Conservation (phyloP, 768 basidiomycete genomes). For the Leucocoprinus leucothites region DNA sequence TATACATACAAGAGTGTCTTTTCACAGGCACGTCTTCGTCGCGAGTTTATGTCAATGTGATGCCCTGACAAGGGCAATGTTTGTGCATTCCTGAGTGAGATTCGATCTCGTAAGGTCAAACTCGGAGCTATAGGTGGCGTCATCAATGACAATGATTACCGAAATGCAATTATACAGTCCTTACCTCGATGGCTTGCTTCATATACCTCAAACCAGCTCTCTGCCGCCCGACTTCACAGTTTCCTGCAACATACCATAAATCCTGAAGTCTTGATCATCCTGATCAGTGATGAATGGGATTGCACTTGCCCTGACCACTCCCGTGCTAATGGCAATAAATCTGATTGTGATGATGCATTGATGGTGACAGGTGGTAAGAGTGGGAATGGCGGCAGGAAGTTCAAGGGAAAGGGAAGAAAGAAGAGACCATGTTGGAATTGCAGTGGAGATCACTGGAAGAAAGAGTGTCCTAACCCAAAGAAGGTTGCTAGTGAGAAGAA, state of each 20-base stretch:
- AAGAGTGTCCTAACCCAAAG: slow-evolving; percentile 1
- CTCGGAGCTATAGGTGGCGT: slow-evolving; percentile 21
- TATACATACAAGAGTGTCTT: slow-evolving; percentile 27
- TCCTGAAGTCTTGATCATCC: slow-evolving; percentile 18
- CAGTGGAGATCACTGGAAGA: not conserved
- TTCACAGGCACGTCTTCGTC: too few species aligned
- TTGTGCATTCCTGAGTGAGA: slow-evolving; percentile 22
- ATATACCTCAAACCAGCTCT: slow-evolving; percentile 21
- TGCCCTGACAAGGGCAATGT: slow-evolving; percentile 26
- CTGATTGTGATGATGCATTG: not conserved
- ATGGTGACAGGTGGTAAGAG: not conserved
- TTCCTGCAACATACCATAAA: slow-evolving; percentile 15
- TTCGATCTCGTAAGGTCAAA: slow-evolving; percentile 20
- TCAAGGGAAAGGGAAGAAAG: not conserved
- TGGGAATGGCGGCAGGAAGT: not conserved
- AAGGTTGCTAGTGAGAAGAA: not conserved
- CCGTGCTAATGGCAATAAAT: not conserved
- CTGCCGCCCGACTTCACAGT: slow-evolving; percentile 15
- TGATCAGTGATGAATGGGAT: slow-evolving; percentile 22
- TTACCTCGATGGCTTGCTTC: slow-evolving; percentile 22
- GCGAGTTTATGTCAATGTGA: slow-evolving; percentile 25
- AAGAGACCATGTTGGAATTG: slow-evolving; percentile 16
- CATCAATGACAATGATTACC: slow-evolving; percentile 21
- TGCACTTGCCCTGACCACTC: not conserved
- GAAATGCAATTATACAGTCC: slow-evolving; percentile 24